Conservation (phyloP, 345 rosid genomes). For the Ceriops zippeliana region DNA sequence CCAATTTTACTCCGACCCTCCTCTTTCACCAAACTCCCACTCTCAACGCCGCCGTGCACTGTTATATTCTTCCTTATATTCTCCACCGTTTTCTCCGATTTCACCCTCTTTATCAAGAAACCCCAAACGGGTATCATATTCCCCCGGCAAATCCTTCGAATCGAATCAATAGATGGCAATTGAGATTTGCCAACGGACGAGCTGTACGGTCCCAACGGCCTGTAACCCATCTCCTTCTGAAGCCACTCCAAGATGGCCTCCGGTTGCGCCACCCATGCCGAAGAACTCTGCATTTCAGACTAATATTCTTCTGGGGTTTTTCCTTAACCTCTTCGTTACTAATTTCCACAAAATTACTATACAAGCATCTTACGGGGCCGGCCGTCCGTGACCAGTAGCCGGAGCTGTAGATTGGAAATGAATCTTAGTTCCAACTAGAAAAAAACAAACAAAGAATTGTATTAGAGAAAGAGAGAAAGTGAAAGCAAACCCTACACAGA, state of each 20-base stretch:
- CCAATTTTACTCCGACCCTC: constrained; percentile 48
- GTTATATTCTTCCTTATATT: constrained; percentile 65
- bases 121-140: constrained; percentile 80
- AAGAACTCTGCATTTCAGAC: constrained; percentile 22
- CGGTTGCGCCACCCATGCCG: constrained; percentile 50
- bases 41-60: constrained; percentile 60
- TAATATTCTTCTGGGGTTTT: neutral
- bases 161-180: constrained; percentile 61
- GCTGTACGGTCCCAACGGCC: constrained; percentile 64
- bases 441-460: too few species aligned
- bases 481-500: too few species aligned
- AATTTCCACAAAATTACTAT: too few species aligned
- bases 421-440: too few species aligned
- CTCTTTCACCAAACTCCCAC: constrained; percentile 41
- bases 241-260: constrained; percentile 82
- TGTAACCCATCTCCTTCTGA: constrained; percentile 82
- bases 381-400: too few species aligned
- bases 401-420: too few species aligned
- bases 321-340: too few species aligned
- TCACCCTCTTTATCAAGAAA: constrained; percentile 63
- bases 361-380: too few species aligned
- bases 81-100: constrained; percentile 82
- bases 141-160: constrained; percentile 75
- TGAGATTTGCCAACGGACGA: constrained; percentile 49
- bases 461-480: too few species aligned